Conservation (phyloP, 75 land plant genomes). For the Larix kaempferi region DNA sequence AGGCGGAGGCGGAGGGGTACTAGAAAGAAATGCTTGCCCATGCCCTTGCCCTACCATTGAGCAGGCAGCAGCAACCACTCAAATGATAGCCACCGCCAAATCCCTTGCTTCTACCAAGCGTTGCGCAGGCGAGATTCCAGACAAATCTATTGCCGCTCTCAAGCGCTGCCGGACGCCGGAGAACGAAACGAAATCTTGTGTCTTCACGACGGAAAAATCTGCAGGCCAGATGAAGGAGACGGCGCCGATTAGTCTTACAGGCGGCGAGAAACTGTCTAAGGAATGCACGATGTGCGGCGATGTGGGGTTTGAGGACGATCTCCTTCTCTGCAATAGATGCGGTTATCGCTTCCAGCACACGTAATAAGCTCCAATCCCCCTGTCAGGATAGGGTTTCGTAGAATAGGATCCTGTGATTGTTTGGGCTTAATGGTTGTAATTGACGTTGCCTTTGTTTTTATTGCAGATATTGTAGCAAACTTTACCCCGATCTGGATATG, state of each 20-base stretch:
- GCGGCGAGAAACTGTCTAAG: not conserved
- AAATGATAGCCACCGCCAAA: not conserved
- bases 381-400: not conserved
- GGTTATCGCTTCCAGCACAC: slow-evolving; percentile 36
- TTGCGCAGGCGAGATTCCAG: not conserved
- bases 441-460: not conserved
- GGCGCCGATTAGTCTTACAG: too few species aligned
- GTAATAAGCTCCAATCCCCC: slow-evolving; percentile 8
- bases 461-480: slow-evolving; percentile 31
- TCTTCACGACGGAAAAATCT: not conserved
- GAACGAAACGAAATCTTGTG: not conserved
- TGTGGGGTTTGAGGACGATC: slow-evolving; percentile 27
- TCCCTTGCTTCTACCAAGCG: not conserved
- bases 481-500: slow-evolving; percentile 25
- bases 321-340: slow-evolving; percentile 27
- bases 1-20: not conserved
- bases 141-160: not conserved
- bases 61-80: too few species aligned
- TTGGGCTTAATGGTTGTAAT: not conserved
- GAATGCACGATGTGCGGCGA: slow-evolving; percentile 48
- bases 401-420: not conserved
- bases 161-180: not conserved
- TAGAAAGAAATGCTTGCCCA: not conserved
- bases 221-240: not conserved
- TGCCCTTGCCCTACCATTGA: too few species aligned